Percentiles rank a stretch among this genome's conserved stretches.
Conservation (phyloP, 768 basidiomycete genomes). For the Panaeolus cyanescens region DNA sequence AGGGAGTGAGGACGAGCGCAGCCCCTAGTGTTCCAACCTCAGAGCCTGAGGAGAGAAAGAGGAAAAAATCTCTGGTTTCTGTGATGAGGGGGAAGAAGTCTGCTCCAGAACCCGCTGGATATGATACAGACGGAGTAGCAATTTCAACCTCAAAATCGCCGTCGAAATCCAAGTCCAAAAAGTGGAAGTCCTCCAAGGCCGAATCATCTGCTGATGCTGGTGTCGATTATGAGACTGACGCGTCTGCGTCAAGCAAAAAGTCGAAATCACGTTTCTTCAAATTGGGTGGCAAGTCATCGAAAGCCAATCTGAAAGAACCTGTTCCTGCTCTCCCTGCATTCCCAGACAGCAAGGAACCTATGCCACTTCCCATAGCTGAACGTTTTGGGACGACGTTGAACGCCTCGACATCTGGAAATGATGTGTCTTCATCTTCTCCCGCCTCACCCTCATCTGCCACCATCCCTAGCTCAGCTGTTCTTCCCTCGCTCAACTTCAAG, state of each 20-base stretch:
- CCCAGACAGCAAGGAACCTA: slow-evolving; percentile 24
- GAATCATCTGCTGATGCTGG: slow-evolving; percentile 7
- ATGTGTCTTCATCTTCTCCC: not conserved
- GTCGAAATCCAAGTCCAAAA: slow-evolving; percentile 22
- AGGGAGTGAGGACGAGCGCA: slow-evolving; percentile 24
- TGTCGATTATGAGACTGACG: slow-evolving; percentile 3
- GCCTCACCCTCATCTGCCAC: slow-evolving; percentile 6
- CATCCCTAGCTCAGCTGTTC: not conserved
- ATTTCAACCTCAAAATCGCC: not conserved
- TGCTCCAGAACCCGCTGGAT: slow-evolving; percentile 22
- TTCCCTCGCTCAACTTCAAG: slow-evolving; percentile 7
- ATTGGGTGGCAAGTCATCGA: slow-evolving; percentile 40
- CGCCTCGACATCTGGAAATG: not conserved
- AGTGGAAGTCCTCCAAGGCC: slow-evolving; percentile 1
- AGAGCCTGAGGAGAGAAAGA: slow-evolving; percentile 33
- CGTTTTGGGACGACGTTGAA: slow-evolving; percentile 33
- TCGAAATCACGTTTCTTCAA: slow-evolving; percentile 46
- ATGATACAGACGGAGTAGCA: slow-evolving; percentile 40
- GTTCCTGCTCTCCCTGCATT: slow-evolving; percentile 13
- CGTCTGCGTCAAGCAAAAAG: slow-evolving; percentile 30
- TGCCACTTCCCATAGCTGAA: slow-evolving; percentile 48
- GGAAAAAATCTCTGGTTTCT: slow-evolving; percentile 33
- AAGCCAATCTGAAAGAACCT: slow-evolving; percentile 28
- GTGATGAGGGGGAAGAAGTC: slow-evolving; percentile 19
- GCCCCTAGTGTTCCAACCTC: slow-evolving; percentile 23